phyloP scores from a whole-genome alignment of 2,329 filamentous ascomycete species.

The Alternaria triticimaculans region DNA sequence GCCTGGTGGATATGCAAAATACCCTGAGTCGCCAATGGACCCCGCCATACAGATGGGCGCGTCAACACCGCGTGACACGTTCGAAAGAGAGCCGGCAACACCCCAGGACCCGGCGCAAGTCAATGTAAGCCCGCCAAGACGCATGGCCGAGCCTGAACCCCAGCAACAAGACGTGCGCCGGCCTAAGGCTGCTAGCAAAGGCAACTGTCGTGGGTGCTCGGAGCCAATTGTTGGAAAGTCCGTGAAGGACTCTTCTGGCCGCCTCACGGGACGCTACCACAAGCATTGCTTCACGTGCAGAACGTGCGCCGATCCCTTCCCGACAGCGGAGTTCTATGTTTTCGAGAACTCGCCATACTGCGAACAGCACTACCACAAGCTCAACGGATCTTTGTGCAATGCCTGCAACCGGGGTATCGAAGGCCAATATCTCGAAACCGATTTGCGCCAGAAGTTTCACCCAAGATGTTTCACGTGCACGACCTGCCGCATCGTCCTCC shows the following conservation, averaged over 20 bases:
- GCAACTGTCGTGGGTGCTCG: slow-evolving; percentile 83
- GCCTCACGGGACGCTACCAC: slow-evolving; percentile 91
- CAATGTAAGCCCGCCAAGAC: slow-evolving; percentile 15
- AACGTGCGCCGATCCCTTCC: slow-evolving; percentile 80
- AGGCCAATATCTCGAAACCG: slow-evolving; percentile 89
- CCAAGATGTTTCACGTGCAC: slow-evolving; percentile 84
- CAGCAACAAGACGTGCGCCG: slow-evolving; percentile 30
- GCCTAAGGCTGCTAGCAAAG: slow-evolving; percentile 61
- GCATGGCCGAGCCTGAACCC: slow-evolving; percentile 18
- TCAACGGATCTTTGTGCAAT: slow-evolving; percentile 85
- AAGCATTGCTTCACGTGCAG: slow-evolving; percentile 93
- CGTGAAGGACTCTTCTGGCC: slow-evolving; percentile 89
- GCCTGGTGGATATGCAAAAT: slow-evolving; percentile 18
- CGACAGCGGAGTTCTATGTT: slow-evolving; percentile 91
- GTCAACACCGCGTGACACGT: slow-evolving; percentile 22
- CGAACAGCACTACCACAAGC: slow-evolving; percentile 87
- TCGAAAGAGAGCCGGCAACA: slow-evolving; percentile 12
- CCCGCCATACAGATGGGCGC: slow-evolving; percentile 49
- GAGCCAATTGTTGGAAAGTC: slow-evolving; percentile 86
- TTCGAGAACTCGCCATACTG: slow-evolving; percentile 87
- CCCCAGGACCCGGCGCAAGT: slow-evolving; percentile 23
- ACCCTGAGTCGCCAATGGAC: slow-evolving; percentile 50
- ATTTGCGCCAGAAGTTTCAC: slow-evolving; percentile 79
- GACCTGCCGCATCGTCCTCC: slow-evolving; percentile 75
- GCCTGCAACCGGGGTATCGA: slow-evolving; percentile 87